Evolutionary conservation across 805 yeast genomes (phyloP), one percentile per base, ranked within the genome.

Genomic region (Ogataea haglerorum): DNA sequence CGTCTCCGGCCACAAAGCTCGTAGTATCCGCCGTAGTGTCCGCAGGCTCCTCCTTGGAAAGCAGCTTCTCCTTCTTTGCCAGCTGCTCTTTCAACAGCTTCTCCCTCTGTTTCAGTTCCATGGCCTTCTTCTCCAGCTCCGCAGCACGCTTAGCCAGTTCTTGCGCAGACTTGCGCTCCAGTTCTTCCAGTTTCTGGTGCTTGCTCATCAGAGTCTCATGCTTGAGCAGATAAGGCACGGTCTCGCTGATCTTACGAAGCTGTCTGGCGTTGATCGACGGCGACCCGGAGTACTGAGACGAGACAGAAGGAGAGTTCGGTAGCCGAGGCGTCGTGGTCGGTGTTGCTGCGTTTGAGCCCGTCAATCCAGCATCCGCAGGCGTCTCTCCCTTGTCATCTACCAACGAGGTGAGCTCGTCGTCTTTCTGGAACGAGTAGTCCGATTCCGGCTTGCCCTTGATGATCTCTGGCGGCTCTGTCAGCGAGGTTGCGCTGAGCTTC

Each of bases 221-320:
- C 57, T 86, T 75, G 47, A 85, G 66, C 24, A 84, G 82, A 52
- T 85, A 85, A n/a, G 95, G 95, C 17, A 85, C 86, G 1, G 93
- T 85, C 56, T 84, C 91, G 30, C 89, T 81, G 41, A 85, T 79
- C 56, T 81, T 85, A 57, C 95, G 72, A 49, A 85, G 66, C 61
- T 83, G 85, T 49, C 72, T 72, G 48, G 86, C 75, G 37, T 74
- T 74, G 30, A 58, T 54, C 17, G 52, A 46, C 10, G 64, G 63
- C 17, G 60, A 51, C 10, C 49, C 45, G 9, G 57, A 53, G 33
- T 46, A 47, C 34, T 47, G 51, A 15, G 50, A 51, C 17, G 46
- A 45, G 5, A 48, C 34, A 12, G 56, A 48, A 1, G 63, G 57
- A 3, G 64, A 53, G 17, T 46, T 18, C 3, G 44, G 48, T 13